Evolutionary conservation across 345 rosid genomes (phyloP), one percentile per base, ranked within the genome.

Genomic region (Bruguiera gymnorhiza): DNA sequence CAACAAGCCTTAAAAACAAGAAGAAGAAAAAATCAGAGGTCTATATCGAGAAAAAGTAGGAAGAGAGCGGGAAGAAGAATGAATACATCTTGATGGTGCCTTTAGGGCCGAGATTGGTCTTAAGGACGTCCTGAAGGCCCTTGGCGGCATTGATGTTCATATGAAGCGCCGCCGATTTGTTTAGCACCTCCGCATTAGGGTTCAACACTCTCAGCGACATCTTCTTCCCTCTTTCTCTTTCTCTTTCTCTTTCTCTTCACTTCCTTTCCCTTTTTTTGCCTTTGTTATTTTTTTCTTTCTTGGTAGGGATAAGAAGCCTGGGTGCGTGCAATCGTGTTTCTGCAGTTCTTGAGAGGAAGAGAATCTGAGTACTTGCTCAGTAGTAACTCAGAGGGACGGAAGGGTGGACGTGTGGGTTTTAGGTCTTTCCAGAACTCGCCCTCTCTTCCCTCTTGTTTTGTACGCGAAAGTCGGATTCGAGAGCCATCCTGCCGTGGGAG

Each of bases 81-180:
- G 32, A 54, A 4, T 70, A 88, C 99, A 95, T 95, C 82, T 95
- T 95, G 77, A 95, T 95, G 71, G 98, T 95, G 76, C 99, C 99
- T 74, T 92, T 92, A 29, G 99, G 99, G 51, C 98, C 99, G 73
- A 95, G 98, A 75, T 95, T 95, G 37, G 89, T 71, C 72, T 88
- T 95, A 76, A 92, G 96, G 31, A 95, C 97, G 61, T 95, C 99
- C 34, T 95, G 99, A 68, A 95, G 82, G 59, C 97, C 96, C 82
- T 92, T 95, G 65, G 97, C 99, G 67, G 98, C 97, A 82, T 90
- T 92, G 75, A 95, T 95, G 83, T 88, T 95, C 98, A 95, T 95
- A 76, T 95, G 99, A 57, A 95, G 91, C 67, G 98, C 98, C 67
- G 96, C 94, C 62, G 98, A 90, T 85, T 95, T 95, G 92, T 95